These are phyloP conservation scores for Asterella californica DNA, from an alignment of 225 moss, liverwort and hornwort genomes.

Conservation along the genomic window DNA sequence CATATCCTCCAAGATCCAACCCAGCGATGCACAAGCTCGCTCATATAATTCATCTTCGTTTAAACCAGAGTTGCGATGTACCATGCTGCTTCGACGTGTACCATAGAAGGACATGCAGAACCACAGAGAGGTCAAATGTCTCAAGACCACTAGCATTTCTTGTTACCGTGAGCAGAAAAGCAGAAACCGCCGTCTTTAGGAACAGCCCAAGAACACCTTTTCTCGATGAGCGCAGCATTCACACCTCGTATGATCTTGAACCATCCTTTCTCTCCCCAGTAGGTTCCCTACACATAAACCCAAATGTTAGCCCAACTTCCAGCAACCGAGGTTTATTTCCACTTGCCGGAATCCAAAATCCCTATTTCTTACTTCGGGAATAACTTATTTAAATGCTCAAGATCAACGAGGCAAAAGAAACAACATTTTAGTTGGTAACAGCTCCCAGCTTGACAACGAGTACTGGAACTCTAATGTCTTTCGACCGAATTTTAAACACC, in stretches of 20 bases:
- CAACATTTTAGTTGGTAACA: neutral
- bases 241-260: slow-evolving; percentile 75
- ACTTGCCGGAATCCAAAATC: neutral
- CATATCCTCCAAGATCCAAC: neutral
- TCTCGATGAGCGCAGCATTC: slow-evolving; percentile 67
- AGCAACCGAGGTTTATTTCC: neutral
- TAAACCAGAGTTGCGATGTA: neutral
- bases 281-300: slow-evolving; percentile 63
- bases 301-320: neutral
- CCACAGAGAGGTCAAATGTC: neutral
- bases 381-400: neutral
- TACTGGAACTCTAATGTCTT: neutral
- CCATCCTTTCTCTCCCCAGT: slow-evolving; percentile 86
- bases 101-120: slow-evolving; percentile 1
- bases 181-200: slow-evolving; percentile 77
- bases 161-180: slow-evolving; percentile 73
- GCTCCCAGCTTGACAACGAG: neutral
- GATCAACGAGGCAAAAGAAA: no score
- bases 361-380: neutral
- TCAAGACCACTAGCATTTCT: slow-evolving; percentile 17
- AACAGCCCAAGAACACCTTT: slow-evolving; percentile 70
- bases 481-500: no score
- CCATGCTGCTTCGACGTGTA: neutral
- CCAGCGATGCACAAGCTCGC: neutral
- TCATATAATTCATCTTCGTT: neutral